Base-by-base conservation (phyloP, 148 eudicot genomes). In the Nepenthes gracilis region DNA sequence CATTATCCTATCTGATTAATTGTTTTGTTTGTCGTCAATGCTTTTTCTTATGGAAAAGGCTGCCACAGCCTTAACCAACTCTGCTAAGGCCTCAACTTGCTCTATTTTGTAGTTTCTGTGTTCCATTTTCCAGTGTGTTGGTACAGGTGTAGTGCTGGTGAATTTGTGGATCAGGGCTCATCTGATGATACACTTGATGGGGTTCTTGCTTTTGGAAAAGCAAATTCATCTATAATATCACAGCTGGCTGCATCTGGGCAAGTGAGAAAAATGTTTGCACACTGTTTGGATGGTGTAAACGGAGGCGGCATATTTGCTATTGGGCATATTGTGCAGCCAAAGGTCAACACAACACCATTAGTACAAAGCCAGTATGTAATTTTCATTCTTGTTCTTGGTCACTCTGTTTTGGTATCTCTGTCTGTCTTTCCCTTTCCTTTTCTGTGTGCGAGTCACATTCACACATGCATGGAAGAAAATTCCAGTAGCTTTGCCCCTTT, bases 271-370 rank as follows among this genome's bases (percentile, higher is more conserved):
- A 90, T 90, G 92, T 90, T 90, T 81, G 97, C 97, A 5, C 97
- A 90, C 76, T 90, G 97, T 75, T 74, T 90, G 66, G 97, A 87
- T 79, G 97, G 92, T 58, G 81, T 68, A 36, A 84, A 87, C 74
- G 97, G 97, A 59, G 97, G 97, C 57, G 97, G 97, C 43, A 90
- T 90, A 51, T 90, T 90, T 76, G 97, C 92, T 55, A 87, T 90
- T 81, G 97, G 97, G 54, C 80, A 85, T 68, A 83, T 90, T 58
- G 95, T 90, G 61, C 74, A 90, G 74, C 97, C 97, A 50, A 81
- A 82, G 83, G 91, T 90, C 53, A 87, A 87, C 67, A 77, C 86
- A 61, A 85, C 97, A 40, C 88, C 91, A 36, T 47, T 90, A 66
- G 80, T 87, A 54, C 76, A 79, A 35, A 67, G 79, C 68, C 85